phyloP scores from a whole-genome alignment of 2,329 filamentous ascomycete species.

The Arthrocladium fulminans region DNA sequence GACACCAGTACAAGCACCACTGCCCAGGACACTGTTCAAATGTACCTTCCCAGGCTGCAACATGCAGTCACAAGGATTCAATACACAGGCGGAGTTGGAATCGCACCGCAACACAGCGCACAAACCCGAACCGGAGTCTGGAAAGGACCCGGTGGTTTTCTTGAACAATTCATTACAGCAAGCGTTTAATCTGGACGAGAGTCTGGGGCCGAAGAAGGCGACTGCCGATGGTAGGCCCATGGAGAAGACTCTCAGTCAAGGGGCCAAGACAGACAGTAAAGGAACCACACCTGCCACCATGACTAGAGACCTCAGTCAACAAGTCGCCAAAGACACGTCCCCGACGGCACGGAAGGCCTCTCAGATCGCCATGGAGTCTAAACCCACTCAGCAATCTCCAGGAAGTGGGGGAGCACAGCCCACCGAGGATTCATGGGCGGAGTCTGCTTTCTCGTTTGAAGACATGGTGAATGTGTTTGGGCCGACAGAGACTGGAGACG shows the following conservation, averaged over 20 bases:
- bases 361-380: background rate
- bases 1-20: slow-evolving; percentile 24
- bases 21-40: slow-evolving; percentile 39
- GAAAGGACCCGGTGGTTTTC: slow-evolving; percentile 50
- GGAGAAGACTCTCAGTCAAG: background rate
- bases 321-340: background rate
- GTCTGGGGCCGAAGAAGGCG: slow-evolving; percentile 25
- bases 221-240: background rate
- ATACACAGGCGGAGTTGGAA: slow-evolving; percentile 45
- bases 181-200: slow-evolving; percentile 40
- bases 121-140: slow-evolving; percentile 36
- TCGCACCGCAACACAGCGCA: slow-evolving; percentile 48
- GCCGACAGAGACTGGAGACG: slow-evolving; percentile 19
- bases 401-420: background rate
- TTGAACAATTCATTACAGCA: slow-evolving; percentile 45
- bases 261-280: slow-evolving; percentile 14
- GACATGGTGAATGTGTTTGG: slow-evolving; percentile 18
- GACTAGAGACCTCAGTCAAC: slow-evolving; percentile 15
- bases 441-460: slow-evolving; percentile 17
- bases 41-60: slow-evolving; percentile 47
- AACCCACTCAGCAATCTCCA: background rate
- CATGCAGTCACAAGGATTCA: slow-evolving; percentile 46
- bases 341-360: background rate
- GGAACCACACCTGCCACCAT: slow-evolving; percentile 15
- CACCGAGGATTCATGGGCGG: slow-evolving; percentile 16